Evolutionary conservation across 1,284 basidiomycete genomes (phyloP), one percentile per base, ranked within the genome.

Genomic region (Fomitopsis pinicola): DNA sequence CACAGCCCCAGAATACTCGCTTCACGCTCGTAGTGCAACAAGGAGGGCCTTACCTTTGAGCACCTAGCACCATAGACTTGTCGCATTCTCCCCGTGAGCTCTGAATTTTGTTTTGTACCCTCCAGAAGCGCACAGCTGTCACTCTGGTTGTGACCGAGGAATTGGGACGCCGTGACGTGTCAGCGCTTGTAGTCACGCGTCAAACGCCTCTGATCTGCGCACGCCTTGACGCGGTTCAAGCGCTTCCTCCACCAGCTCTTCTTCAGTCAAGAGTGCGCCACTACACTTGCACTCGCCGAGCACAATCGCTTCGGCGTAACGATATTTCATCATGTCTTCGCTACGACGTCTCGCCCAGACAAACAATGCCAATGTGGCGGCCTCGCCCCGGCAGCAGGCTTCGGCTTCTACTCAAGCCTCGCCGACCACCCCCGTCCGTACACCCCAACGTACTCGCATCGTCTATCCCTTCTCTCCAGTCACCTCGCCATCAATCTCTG

Each of bases 401-500:
- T 52, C 61, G 3, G 42, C 61, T 36, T 36, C 53, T 19, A 17
- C 52, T 8, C 57, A 52, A 6, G 42, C 44, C 10, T 42, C 58
- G n/a, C 69, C 68, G n/a, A 58, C 71, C 35, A 69, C 71, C 6
- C 71, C 71, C 40, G 60, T 67, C 48, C 71, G 69, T 12, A 63
- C 67, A 42, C 72, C 73, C 8, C 71, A 70, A 12, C 67, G 68
- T 35, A 67, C 71, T 10, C 68, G 68, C 40, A 66, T 73, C n/a
- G 64, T 70, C 40, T 73, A 75, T 53, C 59, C 67, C 19, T 59
- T 67, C 59, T 63, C 89, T 80, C 35, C 88, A 80, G 5, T 85
- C 80, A 55, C 80, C 1, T 84, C 85, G 0, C 84, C 88, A 1
- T 92, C 89, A 1, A 78, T 87, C 46, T 90, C 88, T 14, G 86